phyloP scores from a whole-genome alignment of 2,329 filamentous ascomycete genomes.

The Talaromyces sp. region DNA sequence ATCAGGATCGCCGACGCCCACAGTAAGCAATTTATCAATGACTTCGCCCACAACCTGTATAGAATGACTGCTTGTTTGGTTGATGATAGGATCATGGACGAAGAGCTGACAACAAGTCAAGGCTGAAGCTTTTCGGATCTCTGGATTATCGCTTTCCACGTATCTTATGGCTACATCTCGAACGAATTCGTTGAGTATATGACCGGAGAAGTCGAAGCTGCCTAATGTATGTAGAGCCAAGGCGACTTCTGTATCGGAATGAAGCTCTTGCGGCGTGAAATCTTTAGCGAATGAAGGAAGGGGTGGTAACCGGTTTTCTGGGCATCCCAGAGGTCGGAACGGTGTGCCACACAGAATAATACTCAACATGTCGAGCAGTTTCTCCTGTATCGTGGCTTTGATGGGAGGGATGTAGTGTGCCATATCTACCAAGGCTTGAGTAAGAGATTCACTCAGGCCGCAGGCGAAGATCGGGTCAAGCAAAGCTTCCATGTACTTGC shows the following conservation, averaged over 20 bases:
- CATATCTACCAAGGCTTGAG: slow-evolving; percentile 95
- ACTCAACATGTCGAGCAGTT: slow-evolving; percentile 90
- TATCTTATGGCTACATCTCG: slow-evolving; percentile 97
- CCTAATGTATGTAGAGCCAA: slow-evolving; percentile 90
- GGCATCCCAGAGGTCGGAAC: slow-evolving; percentile 88
- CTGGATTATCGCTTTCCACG: slow-evolving; percentile 90
- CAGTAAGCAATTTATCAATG: slow-evolving; percentile 92
- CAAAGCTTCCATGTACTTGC: slow-evolving; percentile 96
- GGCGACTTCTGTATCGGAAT: slow-evolving; percentile 83
- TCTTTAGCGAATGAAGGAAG: slow-evolving; percentile 85
- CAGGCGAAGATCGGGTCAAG: slow-evolving; percentile 96
- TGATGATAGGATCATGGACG: slow-evolving; percentile 93
- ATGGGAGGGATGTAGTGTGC: slow-evolving; percentile 97
- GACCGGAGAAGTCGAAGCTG: slow-evolving; percentile 91
- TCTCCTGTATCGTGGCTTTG: slow-evolving; percentile 87
- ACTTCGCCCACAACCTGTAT: slow-evolving; percentile 97
- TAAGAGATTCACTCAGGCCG: slow-evolving; percentile 87
- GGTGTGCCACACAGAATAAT: slow-evolving; percentile 88
- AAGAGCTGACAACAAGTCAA: slow-evolving; percentile 98
- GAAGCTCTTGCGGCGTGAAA: slow-evolving; percentile 77
- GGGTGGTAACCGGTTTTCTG: slow-evolving; percentile 77
- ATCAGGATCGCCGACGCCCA: slow-evolving; percentile 89
- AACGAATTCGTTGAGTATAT: slow-evolving; percentile 97
- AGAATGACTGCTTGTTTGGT: slow-evolving; percentile 94
- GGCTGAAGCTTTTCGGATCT: slow-evolving; percentile 90